phyloP scores from a whole-genome alignment of 148 eudicot species.

The Cornus suecica region DNA sequence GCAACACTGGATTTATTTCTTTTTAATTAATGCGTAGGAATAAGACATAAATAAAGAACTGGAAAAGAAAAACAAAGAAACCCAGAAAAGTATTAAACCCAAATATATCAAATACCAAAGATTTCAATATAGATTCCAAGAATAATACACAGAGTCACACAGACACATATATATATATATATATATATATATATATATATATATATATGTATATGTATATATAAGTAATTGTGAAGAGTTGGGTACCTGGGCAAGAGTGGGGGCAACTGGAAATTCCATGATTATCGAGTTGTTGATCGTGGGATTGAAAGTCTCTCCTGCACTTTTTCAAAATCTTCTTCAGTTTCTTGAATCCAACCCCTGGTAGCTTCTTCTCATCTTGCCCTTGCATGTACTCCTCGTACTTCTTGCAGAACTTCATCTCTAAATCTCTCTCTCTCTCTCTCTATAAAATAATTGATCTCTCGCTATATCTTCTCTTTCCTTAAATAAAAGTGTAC shows the following conservation, averaged over 20 bases:
- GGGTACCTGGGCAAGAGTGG: conserved; percentile 20
- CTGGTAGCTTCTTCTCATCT: conserved; percentile 51
- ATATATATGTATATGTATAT: no score
- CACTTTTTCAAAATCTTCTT: conserved; percentile 83
- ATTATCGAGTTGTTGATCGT: conserved; percentile 18
- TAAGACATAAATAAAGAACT: no score
- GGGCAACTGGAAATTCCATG: conserved; percentile 24
- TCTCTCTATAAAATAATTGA: no score
- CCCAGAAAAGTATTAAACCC: no score
- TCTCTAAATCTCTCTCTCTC: conserved; percentile 20
- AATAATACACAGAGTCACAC: no score
- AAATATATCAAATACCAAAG: no score
- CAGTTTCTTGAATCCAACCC: conserved; percentile 77
- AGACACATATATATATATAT: no score
- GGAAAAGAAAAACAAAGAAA: background rate
- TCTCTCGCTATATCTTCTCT: background rate
- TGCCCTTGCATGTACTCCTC: conserved; percentile 75
- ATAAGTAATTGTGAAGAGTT: background rate
- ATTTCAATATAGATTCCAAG: no score
- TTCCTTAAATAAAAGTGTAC: background rate
- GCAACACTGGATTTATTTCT: no score
- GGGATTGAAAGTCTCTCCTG: conserved; percentile 37
- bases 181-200: no score
- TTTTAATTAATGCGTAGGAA: no score
- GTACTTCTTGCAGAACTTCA: conserved; percentile 92